These are phyloP conservation scores for Vitis rotundifolia DNA, from an alignment of 164 flowering plant genomes.

Conservation along the genomic window DNA sequence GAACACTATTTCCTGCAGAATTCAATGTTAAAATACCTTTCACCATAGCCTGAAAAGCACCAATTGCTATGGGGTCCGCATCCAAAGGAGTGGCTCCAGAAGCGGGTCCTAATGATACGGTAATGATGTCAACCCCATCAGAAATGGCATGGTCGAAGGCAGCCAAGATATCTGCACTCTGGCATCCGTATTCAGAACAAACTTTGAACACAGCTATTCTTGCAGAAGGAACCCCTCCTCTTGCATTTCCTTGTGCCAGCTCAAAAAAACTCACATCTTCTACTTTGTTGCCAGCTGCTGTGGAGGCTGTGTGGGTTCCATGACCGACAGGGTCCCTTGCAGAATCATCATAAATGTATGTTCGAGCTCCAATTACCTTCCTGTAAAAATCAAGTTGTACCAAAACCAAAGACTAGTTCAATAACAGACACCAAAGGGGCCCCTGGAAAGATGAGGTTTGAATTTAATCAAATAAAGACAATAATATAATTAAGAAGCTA, in stretches of 20 bases:
- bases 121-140: slow-evolving; percentile 28
- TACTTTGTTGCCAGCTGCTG: slow-evolving; percentile 18
- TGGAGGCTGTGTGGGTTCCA: slow-evolving; percentile 27
- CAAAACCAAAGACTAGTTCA: too few relatives aligned
- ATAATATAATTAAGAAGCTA: too few relatives aligned
- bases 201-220: slow-evolving; percentile 25
- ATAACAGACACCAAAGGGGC: not conserved
- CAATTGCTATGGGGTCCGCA: slow-evolving; percentile 8
- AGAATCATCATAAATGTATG: not conserved
- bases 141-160: slow-evolving; percentile 37
- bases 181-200: not conserved
- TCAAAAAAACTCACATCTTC: slow-evolving; percentile 7
- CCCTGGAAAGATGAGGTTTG: too few relatives aligned
- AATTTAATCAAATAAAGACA: too few relatives aligned
- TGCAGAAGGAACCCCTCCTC: slow-evolving; percentile 20
- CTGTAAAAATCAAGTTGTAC: not conserved
- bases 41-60: slow-evolving; percentile 36
- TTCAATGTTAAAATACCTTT: slow-evolving; percentile 23
- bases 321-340: slow-evolving; percentile 19
- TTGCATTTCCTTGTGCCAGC: slow-evolving; percentile 13
- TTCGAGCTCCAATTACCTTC: slow-evolving; percentile 24
- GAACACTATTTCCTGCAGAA: slow-evolving; percentile 34
- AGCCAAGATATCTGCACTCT: slow-evolving; percentile 4
- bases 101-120: slow-evolving; percentile 21
- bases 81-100: slow-evolving; percentile 16